These are phyloP conservation scores for Auricularia sp. DNA, from an alignment of 768 basidiomycete genomes.

Conservation along the genomic window DNA sequence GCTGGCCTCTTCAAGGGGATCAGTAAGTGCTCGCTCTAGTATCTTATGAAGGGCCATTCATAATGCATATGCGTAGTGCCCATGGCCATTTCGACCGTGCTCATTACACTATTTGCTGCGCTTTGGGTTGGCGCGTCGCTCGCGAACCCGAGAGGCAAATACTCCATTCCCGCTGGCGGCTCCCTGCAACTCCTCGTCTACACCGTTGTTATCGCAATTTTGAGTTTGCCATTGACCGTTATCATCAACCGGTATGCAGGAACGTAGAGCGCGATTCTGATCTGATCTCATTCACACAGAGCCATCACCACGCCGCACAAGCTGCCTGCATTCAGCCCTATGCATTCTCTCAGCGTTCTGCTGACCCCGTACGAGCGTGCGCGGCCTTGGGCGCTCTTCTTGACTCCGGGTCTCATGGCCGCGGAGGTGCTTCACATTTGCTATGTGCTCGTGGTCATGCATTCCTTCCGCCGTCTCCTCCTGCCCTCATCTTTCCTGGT, in stretches of 20 bases:
- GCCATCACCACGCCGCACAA: conserved; percentile 77
- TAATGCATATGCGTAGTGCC: conserved; percentile 34
- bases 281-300: conserved; percentile 26
- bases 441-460: conserved; percentile 36
- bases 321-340: conserved; percentile 50
- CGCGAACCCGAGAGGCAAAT: conserved; percentile 42
- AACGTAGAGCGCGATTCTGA: neutral
- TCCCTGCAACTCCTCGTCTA: conserved; percentile 55
- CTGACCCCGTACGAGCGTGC: conserved; percentile 75
- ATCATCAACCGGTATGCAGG: conserved; percentile 60
- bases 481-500: conserved; percentile 32
- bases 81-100: conserved; percentile 35
- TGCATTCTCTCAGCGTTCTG: conserved; percentile 54
- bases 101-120: conserved; percentile 50
- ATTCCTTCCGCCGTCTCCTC: conserved; percentile 41
- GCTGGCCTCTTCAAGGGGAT: conserved; percentile 74
- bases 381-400: conserved; percentile 69
- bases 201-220: conserved; percentile 52
- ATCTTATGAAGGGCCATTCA: conserved; percentile 16
- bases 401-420: conserved; percentile 59
- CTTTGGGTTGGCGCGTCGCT: conserved; percentile 41
- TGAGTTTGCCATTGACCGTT: conserved; percentile 60
- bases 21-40: conserved; percentile 30
- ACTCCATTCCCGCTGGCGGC: conserved; percentile 53
- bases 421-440: conserved; percentile 35